phyloP scores from a whole-genome alignment of 2,329 filamentous ascomycete genomes.

The Dothidotthia symphoricarpi region DNA sequence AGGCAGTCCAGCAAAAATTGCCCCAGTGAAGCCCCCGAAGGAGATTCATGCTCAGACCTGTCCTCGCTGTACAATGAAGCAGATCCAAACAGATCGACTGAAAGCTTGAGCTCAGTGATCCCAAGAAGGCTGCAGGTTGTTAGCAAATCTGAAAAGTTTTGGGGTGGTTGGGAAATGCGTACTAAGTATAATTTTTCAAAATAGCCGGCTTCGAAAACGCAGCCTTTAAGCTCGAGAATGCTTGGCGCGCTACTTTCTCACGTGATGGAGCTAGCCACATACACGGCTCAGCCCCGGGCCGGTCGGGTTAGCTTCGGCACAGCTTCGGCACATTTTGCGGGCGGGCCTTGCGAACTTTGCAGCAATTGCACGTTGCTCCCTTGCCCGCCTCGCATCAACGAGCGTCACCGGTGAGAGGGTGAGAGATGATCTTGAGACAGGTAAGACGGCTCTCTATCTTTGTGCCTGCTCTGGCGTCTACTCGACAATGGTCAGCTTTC shows the following conservation, averaged over 20 bases:
- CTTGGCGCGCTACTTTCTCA: no score
- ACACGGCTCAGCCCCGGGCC: background rate
- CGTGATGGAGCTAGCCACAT: no score
- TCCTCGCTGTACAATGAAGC: constrained; percentile 42
- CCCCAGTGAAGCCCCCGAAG: constrained; percentile 35
- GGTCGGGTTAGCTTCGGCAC: no score
- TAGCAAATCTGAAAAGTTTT: background rate
- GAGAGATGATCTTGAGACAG: constrained; percentile 10
- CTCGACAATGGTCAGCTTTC: no score
- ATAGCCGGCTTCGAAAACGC: no score
- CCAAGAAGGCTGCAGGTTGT: constrained; percentile 25
- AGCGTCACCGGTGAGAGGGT: background rate
- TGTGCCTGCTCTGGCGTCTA: background rate
- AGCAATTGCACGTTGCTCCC: background rate
- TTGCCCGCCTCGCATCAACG: background rate
- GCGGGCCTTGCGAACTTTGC: background rate
- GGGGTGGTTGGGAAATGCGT: background rate
- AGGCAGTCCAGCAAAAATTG: constrained; percentile 28
- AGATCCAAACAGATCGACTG: constrained; percentile 27
- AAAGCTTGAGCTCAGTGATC: constrained; percentile 31
- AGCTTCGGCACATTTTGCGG: background rate
- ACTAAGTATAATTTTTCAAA: no score
- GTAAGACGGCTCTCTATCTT: constrained; percentile 6
- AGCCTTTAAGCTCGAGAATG: no score
- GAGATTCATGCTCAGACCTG: constrained; percentile 32